These are phyloP conservation scores for Mallotus japonicus DNA, from an alignment of 441 rosid species.

Conservation along the genomic window DNA sequence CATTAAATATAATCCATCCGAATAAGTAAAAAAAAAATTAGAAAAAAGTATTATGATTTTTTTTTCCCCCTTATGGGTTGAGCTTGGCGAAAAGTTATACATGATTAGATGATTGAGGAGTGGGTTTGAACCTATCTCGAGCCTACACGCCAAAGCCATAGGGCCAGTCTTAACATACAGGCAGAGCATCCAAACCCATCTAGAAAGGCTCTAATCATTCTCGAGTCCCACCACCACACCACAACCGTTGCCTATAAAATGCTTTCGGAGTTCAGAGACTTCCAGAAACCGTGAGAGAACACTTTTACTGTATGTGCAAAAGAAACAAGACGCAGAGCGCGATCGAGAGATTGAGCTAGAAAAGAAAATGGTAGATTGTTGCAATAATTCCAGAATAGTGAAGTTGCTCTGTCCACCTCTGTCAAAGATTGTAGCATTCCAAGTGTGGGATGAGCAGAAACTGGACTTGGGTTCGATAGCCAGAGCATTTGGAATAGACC, in stretches of 20 bases:
- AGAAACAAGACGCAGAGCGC: too few species aligned
- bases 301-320: neutral
- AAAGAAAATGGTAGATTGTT: conserved; percentile 28
- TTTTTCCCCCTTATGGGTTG: too few species aligned
- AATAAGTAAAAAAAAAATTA: too few species aligned
- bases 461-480: conserved; percentile 70
- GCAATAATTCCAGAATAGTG: conserved; percentile 36
- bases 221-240: neutral
- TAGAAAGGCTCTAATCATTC: too few species aligned
- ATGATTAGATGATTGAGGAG: too few species aligned
- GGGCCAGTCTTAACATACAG: too few species aligned
- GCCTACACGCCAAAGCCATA: too few species aligned
- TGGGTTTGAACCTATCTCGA: too few species aligned
- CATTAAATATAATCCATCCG: too few species aligned
- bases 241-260: neutral
- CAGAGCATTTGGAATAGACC: conserved; percentile 61
- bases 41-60: too few species aligned
- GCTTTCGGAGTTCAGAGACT: conserved; percentile 15
- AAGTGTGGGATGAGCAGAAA: conserved; percentile 52
- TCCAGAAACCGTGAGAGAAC: conserved; percentile 35
- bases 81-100: too few species aligned
- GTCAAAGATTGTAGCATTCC: conserved; percentile 40
- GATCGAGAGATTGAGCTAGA: neutral
- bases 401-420: conserved; percentile 58
- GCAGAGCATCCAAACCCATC: neutral